Evolutionary conservation across 2,329 filamentous ascomycete species (phyloP), one percentile per base, ranked within the genome.

Genomic region (Aspergillus uvarum): DNA sequence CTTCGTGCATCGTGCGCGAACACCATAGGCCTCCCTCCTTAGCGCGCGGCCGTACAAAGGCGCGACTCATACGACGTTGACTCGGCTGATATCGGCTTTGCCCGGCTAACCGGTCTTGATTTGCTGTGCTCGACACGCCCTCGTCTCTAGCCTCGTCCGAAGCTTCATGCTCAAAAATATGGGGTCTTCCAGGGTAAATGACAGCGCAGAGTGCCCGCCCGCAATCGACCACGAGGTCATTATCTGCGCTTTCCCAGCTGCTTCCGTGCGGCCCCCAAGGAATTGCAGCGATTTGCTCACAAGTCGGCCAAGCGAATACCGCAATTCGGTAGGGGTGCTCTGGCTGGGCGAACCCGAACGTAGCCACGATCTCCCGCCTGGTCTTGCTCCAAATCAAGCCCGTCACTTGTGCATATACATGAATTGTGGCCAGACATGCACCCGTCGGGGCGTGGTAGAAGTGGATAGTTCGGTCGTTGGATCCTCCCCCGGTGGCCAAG

Each of bases 221-320:
- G 59, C 78, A 76, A 54, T 79, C 75, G 6, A 68, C 67, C 49
- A 67, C 58, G 35, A 64, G 47, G 51, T 72, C 63, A 56, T 65
- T 64, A 29, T 67, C 62, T 4, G 65, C 50, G 4, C 70, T 65
- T 49, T 72, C 67, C 69, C 70, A 73, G 31, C 66, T 69, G 51
- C 65, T 70, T 21, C 70, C 70, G 56, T 70, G 87, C 35, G 88
- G 86, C 53, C 87, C 87, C 94, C 87, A 98, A 0, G 92, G 90
- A 59, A 98, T 89, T 16, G 89, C 88, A 11, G 91, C 89, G 1
- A 97, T 85, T 72, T 95, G 91, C 65, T 87, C 86, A 76, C 95
- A 98, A 58, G 90, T 89, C 0, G 95, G 95, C 95, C 95, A 98
- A 50, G 89, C 89, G 76, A 97, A 99, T 8, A 98, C 89, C 1